phyloP scores from a whole-genome alignment of 495 filamentous ascomycete species.

The Neurospora sp. region DNA sequence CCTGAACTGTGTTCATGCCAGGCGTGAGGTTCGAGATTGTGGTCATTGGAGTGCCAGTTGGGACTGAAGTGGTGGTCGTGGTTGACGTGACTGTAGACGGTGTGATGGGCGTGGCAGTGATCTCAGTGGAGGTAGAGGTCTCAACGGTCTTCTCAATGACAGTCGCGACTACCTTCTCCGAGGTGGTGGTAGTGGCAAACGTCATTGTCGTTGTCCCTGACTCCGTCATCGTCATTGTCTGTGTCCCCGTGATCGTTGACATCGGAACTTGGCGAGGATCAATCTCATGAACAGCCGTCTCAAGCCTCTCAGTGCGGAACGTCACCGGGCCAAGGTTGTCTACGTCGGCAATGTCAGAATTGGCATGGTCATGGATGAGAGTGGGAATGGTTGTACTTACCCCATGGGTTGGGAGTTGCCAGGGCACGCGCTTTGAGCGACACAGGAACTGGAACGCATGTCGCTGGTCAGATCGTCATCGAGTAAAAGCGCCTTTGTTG shows the following conservation, averaged over 20 bases:
- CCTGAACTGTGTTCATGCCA: not conserved
- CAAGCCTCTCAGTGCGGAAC: not conserved
- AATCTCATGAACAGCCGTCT: not conserved
- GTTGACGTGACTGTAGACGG: too few relatives aligned
- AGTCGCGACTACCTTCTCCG: not conserved
- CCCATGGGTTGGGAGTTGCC: not conserved
- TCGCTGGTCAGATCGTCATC: not conserved
- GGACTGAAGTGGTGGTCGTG: not conserved
- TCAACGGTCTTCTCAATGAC: not conserved
- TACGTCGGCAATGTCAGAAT: not conserved
- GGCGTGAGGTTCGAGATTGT: not conserved
- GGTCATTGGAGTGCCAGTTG: not conserved
- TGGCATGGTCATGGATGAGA: not conserved
- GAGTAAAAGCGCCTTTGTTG: not conserved
- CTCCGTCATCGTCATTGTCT: not conserved
- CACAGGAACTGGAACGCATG: not conserved
- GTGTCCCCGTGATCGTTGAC: not conserved
- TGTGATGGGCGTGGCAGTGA: not conserved
- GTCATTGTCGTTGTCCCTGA: not conserved
- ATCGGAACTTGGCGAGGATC: not conserved
- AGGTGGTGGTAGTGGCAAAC: not conserved
- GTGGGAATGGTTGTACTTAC: not conserved
- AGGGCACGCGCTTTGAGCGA: not conserved
- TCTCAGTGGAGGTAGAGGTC: not conserved
- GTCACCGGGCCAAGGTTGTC: not conserved